Percentiles rank a stretch among this genome's conserved stretches.
Evolutionary conservation across 345 rosid genomes (phyloP).

Genomic region (Populus ilicifolia): DNA sequence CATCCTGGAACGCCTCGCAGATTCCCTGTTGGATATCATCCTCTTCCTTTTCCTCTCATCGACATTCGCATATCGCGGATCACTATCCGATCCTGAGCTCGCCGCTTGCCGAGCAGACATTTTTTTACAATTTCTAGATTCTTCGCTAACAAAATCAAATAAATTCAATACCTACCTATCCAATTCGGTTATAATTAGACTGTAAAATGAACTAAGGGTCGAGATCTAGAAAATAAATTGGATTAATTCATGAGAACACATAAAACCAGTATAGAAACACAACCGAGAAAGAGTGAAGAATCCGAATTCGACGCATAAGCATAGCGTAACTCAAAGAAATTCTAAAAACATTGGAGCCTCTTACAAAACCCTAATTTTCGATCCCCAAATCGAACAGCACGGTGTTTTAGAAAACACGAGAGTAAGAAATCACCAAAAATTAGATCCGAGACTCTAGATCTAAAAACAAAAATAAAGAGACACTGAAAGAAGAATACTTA

Average conservation of each 20-base stretch:
- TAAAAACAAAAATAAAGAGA: conserved; percentile 10
- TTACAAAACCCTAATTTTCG: conserved; percentile 8
- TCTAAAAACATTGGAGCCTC: conserved; percentile 38
- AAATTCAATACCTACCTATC: not conserved
- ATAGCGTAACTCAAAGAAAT: conserved; percentile 55
- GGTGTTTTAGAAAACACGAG: not conserved
- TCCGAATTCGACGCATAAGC: conserved; percentile 65
- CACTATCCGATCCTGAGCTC: conserved; percentile 69
- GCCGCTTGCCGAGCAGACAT: conserved; percentile 37
- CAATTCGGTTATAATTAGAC: not conserved
- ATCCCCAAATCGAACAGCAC: conserved; percentile 2
- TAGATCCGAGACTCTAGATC: conserved; percentile 25
- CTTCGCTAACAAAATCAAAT: not conserved
- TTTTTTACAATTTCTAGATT: not conserved
- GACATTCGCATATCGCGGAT: conserved; percentile 37
- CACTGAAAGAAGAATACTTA: conserved; percentile 11
- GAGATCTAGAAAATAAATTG: not conserved
- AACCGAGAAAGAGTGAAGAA: conserved; percentile 87
- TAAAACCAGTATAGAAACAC: conserved; percentile 89
- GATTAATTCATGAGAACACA: conserved; percentile 58
- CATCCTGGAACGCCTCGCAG: conserved; percentile 78
- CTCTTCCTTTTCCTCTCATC: conserved; percentile 89
- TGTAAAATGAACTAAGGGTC: not conserved
- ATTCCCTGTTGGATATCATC: conserved; percentile 83
- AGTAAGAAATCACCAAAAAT: not conserved